Evolutionary conservation across 495 filamentous ascomycete genomes (phyloP).

Genomic region (Xanthoparmelia taractica): DNA sequence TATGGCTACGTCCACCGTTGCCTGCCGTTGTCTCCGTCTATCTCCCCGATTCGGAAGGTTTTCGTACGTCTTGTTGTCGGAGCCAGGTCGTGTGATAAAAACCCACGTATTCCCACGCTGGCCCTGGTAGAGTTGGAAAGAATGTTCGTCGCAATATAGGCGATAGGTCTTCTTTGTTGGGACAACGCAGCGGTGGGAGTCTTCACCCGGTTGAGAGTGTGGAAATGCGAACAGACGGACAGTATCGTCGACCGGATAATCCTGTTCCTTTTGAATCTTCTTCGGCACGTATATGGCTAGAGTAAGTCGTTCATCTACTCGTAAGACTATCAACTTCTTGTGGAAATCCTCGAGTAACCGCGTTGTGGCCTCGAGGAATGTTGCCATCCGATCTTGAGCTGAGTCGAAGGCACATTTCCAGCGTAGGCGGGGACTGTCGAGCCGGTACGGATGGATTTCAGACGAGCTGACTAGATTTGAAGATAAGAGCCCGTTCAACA

Average conservation of each 20-base stretch:
- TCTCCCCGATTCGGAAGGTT: too few relatives aligned
- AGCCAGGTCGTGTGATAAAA: slow-evolving; percentile 31
- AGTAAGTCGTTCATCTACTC: slow-evolving; percentile 40
- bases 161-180: slow-evolving; percentile 41
- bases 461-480: slow-evolving; percentile 31
- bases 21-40: too few relatives aligned
- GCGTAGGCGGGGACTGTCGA: slow-evolving; percentile 34
- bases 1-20: slow-evolving; percentile 33
- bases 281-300: slow-evolving; percentile 44
- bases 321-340: slow-evolving; percentile 40
- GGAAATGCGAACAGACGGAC: slow-evolving; percentile 33
- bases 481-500: slow-evolving; percentile 39
- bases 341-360: slow-evolving; percentile 38
- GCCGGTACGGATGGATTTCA: slow-evolving; percentile 32
- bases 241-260: too few relatives aligned
- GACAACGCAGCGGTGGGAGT: slow-evolving; percentile 31
- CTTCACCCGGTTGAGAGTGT: slow-evolving; percentile 35
- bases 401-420: slow-evolving; percentile 43
- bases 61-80: slow-evolving; percentile 31
- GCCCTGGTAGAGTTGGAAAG: slow-evolving; percentile 39
- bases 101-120: slow-evolving; percentile 40
- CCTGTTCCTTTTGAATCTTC: slow-evolving; percentile 33
- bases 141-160: slow-evolving; percentile 37
- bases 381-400: slow-evolving; percentile 32
- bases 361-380: slow-evolving; percentile 32